These are phyloP conservation scores for Vanrija sp. DNA, from an alignment of 1,284 basidiomycete species.

Conservation along the genomic window DNA sequence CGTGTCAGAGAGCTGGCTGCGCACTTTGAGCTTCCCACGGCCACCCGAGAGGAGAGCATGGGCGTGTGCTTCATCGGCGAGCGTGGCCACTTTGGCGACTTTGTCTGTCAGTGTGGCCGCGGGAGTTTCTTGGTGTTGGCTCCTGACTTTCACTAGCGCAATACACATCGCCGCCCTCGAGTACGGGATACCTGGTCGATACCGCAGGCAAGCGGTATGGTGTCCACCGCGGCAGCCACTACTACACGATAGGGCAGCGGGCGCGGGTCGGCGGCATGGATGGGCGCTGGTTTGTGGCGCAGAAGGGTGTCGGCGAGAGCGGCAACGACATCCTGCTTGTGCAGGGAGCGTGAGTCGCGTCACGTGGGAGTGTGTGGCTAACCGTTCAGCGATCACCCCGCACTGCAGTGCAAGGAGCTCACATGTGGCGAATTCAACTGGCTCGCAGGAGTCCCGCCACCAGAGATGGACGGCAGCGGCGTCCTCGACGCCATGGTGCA, in stretches of 20 bases:
- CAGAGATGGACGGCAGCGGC: slow-evolving; percentile 46
- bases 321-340: slow-evolving; percentile 64
- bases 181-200: slow-evolving; percentile 60
- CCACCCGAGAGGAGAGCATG: slow-evolving; percentile 81
- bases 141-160: slow-evolving; percentile 55
- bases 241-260: slow-evolving; percentile 81
- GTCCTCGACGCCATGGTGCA: slow-evolving; percentile 60
- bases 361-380: neutral
- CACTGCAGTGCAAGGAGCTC: slow-evolving; percentile 58
- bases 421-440: slow-evolving; percentile 60
- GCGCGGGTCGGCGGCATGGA: slow-evolving; percentile 64
- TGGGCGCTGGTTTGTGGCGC: slow-evolving; percentile 68
- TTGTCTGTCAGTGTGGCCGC: slow-evolving; percentile 59
- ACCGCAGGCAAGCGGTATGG: slow-evolving; percentile 59
- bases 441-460: slow-evolving; percentile 63
- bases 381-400: slow-evolving; percentile 58
- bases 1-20: slow-evolving; percentile 75
- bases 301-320: slow-evolving; percentile 63
- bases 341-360: slow-evolving; percentile 61
- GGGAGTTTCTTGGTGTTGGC: neutral
- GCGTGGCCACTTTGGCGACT: slow-evolving; percentile 66
- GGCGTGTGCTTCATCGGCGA: slow-evolving; percentile 96
- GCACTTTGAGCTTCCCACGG: slow-evolving; percentile 66
- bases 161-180: slow-evolving; percentile 67
- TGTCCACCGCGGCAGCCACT: slow-evolving; percentile 73